Conservation (phyloP, 371 early-diverging fungal species). For the Batrachochytrium dendrobatidis region DNA sequence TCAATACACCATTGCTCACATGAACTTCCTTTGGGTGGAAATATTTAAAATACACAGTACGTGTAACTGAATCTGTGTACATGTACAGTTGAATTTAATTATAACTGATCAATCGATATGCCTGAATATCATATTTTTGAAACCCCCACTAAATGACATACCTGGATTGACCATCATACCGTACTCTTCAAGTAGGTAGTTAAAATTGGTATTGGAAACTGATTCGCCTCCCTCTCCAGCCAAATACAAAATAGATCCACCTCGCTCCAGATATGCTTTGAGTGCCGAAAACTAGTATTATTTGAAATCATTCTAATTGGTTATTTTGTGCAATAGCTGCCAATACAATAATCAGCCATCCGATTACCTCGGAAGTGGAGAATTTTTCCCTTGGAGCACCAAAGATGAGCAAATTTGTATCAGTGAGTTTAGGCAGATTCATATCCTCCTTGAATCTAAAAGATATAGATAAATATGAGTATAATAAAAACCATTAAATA, state of each 20-base stretch:
- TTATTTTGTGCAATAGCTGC: too few relatives aligned
- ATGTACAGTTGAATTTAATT: not conserved
- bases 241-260: constrained; percentile 48
- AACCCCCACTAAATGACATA: constrained; percentile 5
- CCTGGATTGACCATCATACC: constrained; percentile 50
- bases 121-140: not conserved
- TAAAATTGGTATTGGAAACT: constrained; percentile 45
- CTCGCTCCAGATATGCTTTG: constrained; percentile 43
- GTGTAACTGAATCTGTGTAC: constrained; percentile 35
- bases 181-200: constrained; percentile 52
- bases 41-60: constrained; percentile 50
- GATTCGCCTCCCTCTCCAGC: constrained; percentile 49
- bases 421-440: constrained; percentile 30
- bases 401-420: constrained; percentile 39
- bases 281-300: constrained; percentile 47
- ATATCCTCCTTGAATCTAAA: constrained; percentile 45
- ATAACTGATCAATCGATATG: not conserved
- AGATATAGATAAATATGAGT: not conserved
- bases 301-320: too few relatives aligned
- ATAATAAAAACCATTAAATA: not conserved
- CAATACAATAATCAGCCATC: not conserved
- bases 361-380: constrained; percentile 47
- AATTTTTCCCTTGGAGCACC: constrained; percentile 49
- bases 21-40: constrained; percentile 52
- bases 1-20: constrained; percentile 45